Base-by-base conservation (phyloP, 495 filamentous ascomycete species). In the Podospora anserina region DNA sequence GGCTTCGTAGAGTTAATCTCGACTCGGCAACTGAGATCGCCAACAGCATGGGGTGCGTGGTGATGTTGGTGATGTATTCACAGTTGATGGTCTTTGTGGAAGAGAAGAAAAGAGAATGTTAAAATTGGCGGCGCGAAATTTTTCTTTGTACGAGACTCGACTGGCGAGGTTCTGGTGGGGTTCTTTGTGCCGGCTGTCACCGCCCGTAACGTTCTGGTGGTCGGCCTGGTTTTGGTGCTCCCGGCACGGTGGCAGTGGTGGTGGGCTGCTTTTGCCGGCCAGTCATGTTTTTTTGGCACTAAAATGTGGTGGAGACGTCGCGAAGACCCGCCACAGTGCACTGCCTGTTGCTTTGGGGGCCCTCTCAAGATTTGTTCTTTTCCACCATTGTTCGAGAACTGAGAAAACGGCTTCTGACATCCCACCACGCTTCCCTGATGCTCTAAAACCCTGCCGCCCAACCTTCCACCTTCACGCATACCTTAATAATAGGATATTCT, bases 41-140 rank as follows among this genome's bases (percentile, higher is more conserved):
- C 90, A 93, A 90, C 83, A 83, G 88, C 90, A 88, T 91, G 79
- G 85, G 75, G 71, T 57, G 70, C 66, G 60, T 69, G 64, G 64
- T 69, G 74, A 82, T 82, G 84, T 89, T 90, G 89, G 83, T 89
- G 88, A 92, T 91, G 91, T 92, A 94, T 95, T 94, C 91, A 88
- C 89, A 32, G 27, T 63, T 87, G 89, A 89, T 90, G 92, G 92
- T 95, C 92, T 90, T 75, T 82, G 57, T 82, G 68, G 80, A 79
- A 84, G 70, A 23, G 79, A 83, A 79, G 78, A 72, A 79, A 72
- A 70, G 32, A 77, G 70, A 66, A 71, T 66, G 72, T 58, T 71
- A 67, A 75, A 74, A 68, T 49, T 26, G 34, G 15, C 23, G 32
- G 13, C 3, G 64, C 60, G 53, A 62, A 76, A 77, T 67, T 70